These are phyloP conservation scores for Paramecium pentaurelia DNA, from an alignment of 73 alveolate species.

Conservation along the genomic window DNA sequence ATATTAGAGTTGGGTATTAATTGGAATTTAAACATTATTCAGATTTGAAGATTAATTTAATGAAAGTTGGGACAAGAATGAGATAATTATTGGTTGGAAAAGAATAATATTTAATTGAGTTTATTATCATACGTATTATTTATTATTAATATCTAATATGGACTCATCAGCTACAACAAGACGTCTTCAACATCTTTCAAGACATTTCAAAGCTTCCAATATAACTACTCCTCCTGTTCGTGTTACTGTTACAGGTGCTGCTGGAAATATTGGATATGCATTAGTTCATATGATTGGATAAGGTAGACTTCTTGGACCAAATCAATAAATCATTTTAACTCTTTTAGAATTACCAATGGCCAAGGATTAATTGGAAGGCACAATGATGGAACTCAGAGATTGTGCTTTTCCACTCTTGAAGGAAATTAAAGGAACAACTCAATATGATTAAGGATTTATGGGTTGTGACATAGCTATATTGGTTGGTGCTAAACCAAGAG, in stretches of 20 bases:
- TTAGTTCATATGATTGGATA: slow-evolving; percentile 79
- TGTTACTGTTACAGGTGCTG: slow-evolving; percentile 92
- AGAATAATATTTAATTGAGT: neutral
- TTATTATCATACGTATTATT: neutral
- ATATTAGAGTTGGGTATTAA: neutral
- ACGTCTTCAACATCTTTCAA: slow-evolving; percentile 25
- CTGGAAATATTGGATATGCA: slow-evolving; percentile 92
- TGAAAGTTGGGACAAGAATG: neutral
- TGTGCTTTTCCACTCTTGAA: slow-evolving; percentile 85
- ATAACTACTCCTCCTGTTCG: slow-evolving; percentile 32
- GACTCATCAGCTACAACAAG: slow-evolving; percentile 34
- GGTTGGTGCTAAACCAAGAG: slow-evolving; percentile 96
- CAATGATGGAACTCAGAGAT: slow-evolving; percentile 89
- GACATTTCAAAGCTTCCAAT: slow-evolving; percentile 25
- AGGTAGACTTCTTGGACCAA: slow-evolving; percentile 88
- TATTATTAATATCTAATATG: neutral
- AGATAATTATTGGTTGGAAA: slow-evolving; percentile 14
- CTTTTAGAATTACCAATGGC: slow-evolving; percentile 74
- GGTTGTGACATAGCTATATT: slow-evolving; percentile 90
- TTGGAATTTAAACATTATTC: neutral
- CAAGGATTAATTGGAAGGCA: slow-evolving; percentile 80
- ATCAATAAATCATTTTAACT: slow-evolving; percentile 70
- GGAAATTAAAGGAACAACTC: slow-evolving; percentile 76
- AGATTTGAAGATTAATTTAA: neutral
- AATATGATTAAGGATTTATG: slow-evolving; percentile 86